phyloP scores from a whole-genome alignment of 192 early-diverging fungal species.

The Coemansia sp. region DNA sequence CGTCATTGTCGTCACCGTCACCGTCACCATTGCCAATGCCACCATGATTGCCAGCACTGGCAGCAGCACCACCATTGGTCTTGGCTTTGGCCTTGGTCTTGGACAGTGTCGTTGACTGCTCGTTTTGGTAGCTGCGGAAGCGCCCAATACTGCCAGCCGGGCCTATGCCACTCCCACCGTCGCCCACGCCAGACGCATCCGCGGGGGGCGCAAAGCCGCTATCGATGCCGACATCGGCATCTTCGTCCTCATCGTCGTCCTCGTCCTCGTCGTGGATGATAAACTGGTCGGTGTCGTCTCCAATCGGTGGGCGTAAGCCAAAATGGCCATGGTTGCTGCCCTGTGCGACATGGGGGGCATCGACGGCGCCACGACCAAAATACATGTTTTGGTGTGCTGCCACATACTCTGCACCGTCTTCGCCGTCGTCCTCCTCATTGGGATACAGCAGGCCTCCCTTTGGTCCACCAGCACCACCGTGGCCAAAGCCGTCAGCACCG shows the following conservation, averaged over 20 bases:
- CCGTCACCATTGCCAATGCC: background rate
- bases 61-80: no score
- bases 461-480: background rate
- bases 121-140: conserved; percentile 50
- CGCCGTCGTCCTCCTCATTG: conserved; percentile 29
- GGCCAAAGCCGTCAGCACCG: background rate
- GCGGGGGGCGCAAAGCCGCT: no score
- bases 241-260: conserved; percentile 11
- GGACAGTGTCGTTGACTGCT: no score
- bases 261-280: conserved; percentile 34
- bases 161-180: conserved; percentile 30
- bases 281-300: conserved; percentile 39
- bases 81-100: no score
- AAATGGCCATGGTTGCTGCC: conserved; percentile 4
- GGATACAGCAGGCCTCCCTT: conserved; percentile 11
- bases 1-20: background rate
- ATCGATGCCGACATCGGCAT: background rate
- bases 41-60: no score
- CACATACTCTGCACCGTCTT: conserved; percentile 20
- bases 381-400: conserved; percentile 12
- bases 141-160: conserved; percentile 43
- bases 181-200: conserved; percentile 23
- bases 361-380: conserved; percentile 8
- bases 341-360: no score
- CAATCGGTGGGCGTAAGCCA: conserved; percentile 7